Evolutionary conservation across 2,329 filamentous ascomycete species (phyloP).

Genomic region (Colletotrichum gigasporum): DNA sequence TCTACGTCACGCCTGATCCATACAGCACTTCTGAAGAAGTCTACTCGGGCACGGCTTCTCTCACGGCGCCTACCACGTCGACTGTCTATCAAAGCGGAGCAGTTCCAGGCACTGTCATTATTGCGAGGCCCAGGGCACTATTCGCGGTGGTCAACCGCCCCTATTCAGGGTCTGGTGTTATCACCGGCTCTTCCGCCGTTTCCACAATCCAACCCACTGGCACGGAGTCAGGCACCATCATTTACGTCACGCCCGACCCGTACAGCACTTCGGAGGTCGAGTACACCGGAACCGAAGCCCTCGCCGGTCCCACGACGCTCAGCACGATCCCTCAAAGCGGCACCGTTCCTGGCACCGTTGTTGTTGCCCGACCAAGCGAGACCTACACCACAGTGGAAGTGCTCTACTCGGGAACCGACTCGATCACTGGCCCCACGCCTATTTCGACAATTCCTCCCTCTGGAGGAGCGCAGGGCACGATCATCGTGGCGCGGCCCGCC

Average conservation of each 20-base stretch:
- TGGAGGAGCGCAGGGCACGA: slow-evolving; percentile 2
- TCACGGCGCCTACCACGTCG: not conserved
- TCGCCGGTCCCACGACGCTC: not conserved
- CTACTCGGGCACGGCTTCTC: not conserved
- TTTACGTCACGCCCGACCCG: slow-evolving; percentile 1
- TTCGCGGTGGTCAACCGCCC: not conserved
- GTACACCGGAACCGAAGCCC: not conserved
- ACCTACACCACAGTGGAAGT: not conserved
- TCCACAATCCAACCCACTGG: not conserved
- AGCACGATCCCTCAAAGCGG: slow-evolving; percentile 8
- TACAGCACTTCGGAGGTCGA: not conserved
- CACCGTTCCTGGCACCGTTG: slow-evolving; percentile 7
- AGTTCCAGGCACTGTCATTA: slow-evolving; percentile 8
- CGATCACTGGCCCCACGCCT: not conserved
- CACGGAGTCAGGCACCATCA: slow-evolving; percentile 14
- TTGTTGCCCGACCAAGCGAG: not conserved
- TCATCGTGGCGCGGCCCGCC: slow-evolving; percentile 14
- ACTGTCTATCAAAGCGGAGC: slow-evolving; percentile 13
- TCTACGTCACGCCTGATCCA: slow-evolving; percentile 2
- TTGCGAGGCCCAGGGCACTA: not conserved
- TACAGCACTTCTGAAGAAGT: not conserved
- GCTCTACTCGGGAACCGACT: not conserved
- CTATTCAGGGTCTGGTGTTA: not conserved
- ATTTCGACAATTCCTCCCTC: not conserved
- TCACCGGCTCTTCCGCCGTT: slow-evolving; percentile 1